Evolutionary conservation across 163 green algal species (phyloP), one percentile per base, ranked within the genome.

Genomic region (Prototheca cutis): DNA sequence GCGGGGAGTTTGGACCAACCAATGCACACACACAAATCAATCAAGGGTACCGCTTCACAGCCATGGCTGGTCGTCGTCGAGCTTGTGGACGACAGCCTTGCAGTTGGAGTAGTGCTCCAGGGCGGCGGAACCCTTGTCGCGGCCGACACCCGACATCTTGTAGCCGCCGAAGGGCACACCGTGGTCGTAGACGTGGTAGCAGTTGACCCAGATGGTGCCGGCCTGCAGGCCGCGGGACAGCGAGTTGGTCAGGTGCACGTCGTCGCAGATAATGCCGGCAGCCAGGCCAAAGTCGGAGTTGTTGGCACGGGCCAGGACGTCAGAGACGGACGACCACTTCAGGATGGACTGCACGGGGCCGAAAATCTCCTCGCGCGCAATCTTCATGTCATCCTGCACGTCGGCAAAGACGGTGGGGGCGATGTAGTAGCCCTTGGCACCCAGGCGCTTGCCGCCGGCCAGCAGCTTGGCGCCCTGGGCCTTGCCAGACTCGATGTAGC

Each of bases 341-440:
- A 80, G 52, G 54, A 91, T 84, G 62, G 59, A 73, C 73, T 86
- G 72, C 45, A 90, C 83, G 0, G 83, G 83, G 0, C 83, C 83
- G 64, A 90, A 90, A 45, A 90, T 90, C 36, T 68, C 63, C 34
- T 85, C 78, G 31, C 56, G 34, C 6, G 72, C 65, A 24, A 87
- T 87, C 24, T 55, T 62, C 62, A 79, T 85, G 59, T 84, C 34
- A 59, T 89, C 77, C 3, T 67, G 52, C 3, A 82, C 73, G 66
- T 88, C 74, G 29, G 66, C 70, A 69, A 90, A 90, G 33, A 90
- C 74, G 17, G 83, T 90, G 40, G 82, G 80, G 73, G 86, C 55
- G 18, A 90, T 48, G 59, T 79, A 87, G 68, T 80, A 89, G 17
- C 71, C 51, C 62, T 77, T 81, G 39, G 58, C 23, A 31, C 78